phyloP scores from a whole-genome alignment of 129 eudicot genomes.

The Logfia minima region DNA sequence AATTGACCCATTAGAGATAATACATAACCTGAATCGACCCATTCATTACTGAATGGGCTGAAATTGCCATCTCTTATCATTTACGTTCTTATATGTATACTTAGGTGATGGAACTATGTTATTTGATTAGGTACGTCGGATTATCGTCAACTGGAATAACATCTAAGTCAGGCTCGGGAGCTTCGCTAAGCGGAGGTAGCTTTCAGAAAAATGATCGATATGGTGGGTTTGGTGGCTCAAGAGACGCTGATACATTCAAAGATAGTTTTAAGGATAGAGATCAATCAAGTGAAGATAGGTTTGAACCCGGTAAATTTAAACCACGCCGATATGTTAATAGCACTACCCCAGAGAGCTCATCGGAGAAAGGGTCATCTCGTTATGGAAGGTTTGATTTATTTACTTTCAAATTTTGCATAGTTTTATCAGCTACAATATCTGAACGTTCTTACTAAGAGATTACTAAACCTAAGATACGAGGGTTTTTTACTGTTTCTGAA shows the following conservation, averaged over 20 bases:
- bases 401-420: constrained; percentile 10
- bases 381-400: constrained; percentile 57
- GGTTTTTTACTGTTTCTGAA: background rate
- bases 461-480: background rate
- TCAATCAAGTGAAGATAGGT: constrained; percentile 63
- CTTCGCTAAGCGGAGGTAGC: constrained; percentile 60
- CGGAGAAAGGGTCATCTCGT: constrained; percentile 52
- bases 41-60: background rate
- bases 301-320: constrained; percentile 53
- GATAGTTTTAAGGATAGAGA: constrained; percentile 66
- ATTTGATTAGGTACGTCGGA: constrained; percentile 68
- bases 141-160: constrained; percentile 90
- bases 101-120: constrained; percentile 19
- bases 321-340: constrained; percentile 41
- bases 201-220: constrained; percentile 55
- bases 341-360: constrained; percentile 33
- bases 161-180: constrained; percentile 71
- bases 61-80: background rate
- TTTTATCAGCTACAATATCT: background rate
- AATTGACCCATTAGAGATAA: background rate
- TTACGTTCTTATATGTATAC: constrained; percentile 6
- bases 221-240: constrained; percentile 78
- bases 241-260: constrained; percentile 62
- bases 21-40: background rate
- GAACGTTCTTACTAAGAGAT: background rate